Evolutionary conservation across 2,329 filamentous ascomycete species (phyloP).

Genomic region (Trichoderma brevicompactum): DNA sequence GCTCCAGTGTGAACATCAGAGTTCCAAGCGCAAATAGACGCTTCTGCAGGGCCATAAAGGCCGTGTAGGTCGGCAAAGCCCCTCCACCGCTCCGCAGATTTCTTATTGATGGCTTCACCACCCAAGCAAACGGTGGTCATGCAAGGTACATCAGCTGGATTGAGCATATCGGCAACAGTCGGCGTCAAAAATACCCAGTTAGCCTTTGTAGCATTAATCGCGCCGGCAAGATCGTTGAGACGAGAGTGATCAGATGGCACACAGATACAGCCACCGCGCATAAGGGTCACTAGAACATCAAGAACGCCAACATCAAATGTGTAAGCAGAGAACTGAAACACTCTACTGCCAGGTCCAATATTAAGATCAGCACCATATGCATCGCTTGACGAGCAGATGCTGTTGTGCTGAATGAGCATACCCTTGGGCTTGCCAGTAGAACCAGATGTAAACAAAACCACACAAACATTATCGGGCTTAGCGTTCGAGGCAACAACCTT

Average conservation of each 20-base stretch:
- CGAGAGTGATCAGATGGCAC: conserved; percentile 31
- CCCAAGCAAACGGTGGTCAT: background rate
- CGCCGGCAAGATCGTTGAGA: conserved; percentile 25
- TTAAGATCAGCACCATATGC: background rate
- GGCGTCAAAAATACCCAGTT: conserved; percentile 30
- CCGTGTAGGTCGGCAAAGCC: background rate
- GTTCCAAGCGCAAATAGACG: conserved; percentile 16
- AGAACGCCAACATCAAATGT: conserved; percentile 21
- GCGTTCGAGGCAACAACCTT: background rate
- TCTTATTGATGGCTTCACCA: conserved; percentile 11
- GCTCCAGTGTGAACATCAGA: background rate
- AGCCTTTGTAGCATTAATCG: conserved; percentile 17
- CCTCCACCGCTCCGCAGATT: conserved; percentile 26
- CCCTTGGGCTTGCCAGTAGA: conserved; percentile 34
- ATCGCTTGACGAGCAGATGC: conserved; percentile 2
- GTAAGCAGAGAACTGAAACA: conserved; percentile 20
- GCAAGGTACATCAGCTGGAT: conserved; percentile 2
- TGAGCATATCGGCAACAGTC: conserved; percentile 27
- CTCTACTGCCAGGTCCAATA: background rate
- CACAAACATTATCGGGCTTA: conserved; percentile 15
- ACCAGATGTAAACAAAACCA: conserved; percentile 32
- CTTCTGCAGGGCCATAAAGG: conserved; percentile 31
- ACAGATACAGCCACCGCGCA: conserved; percentile 32
- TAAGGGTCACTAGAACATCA: background rate
- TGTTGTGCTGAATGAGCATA: conserved; percentile 25